Conservation (phyloP, 257 asterid genomes). For the Parsonsia alboflavescens region DNA sequence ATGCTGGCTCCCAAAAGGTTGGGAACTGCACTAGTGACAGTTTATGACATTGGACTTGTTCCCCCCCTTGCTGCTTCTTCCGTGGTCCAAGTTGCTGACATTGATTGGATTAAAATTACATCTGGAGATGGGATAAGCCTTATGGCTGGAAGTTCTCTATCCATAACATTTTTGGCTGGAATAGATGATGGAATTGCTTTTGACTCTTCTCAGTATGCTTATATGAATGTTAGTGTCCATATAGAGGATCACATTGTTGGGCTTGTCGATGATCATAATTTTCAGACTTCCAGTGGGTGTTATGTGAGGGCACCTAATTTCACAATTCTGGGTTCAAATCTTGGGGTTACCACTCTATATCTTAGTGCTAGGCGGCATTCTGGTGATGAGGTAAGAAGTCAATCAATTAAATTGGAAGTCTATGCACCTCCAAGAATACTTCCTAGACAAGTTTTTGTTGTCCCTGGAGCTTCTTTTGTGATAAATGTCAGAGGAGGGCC, state of each 20-base stretch:
- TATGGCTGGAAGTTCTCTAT: conserved; percentile 53
- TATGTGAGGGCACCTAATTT: conserved; percentile 46
- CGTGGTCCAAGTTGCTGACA: conserved; percentile 70
- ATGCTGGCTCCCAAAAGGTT: conserved; percentile 69
- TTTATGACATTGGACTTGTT: conserved; percentile 68
- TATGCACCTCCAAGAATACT: conserved; percentile 70
- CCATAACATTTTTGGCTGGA: conserved; percentile 56
- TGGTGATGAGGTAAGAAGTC: conserved; percentile 66
- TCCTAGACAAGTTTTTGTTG: conserved; percentile 71
- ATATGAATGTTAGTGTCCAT: conserved; percentile 62
- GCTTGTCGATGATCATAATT: conserved; percentile 40
- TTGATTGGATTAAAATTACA: conserved; percentile 81
- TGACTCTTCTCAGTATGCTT: conserved; percentile 61
- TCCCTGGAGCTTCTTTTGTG: conserved; percentile 82
- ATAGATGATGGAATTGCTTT: conserved; percentile 55
- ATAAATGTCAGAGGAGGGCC: conserved; percentile 82
- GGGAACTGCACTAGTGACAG: conserved; percentile 68
- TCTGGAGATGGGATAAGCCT: conserved; percentile 62
- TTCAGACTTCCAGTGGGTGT: conserved; percentile 25
- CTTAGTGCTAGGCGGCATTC: conserved; percentile 64
- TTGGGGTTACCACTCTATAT: conserved; percentile 70
- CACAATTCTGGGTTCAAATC: conserved; percentile 47
- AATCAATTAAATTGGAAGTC: conserved; percentile 63
- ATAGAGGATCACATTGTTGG: conserved; percentile 58
- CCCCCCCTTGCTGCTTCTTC: conserved; percentile 75